Percentiles rank a stretch among this genome's conserved stretches.
phyloP scores from a whole-genome alignment of 2,329 filamentous ascomycete species.

The Cladosporium sp. region DNA sequence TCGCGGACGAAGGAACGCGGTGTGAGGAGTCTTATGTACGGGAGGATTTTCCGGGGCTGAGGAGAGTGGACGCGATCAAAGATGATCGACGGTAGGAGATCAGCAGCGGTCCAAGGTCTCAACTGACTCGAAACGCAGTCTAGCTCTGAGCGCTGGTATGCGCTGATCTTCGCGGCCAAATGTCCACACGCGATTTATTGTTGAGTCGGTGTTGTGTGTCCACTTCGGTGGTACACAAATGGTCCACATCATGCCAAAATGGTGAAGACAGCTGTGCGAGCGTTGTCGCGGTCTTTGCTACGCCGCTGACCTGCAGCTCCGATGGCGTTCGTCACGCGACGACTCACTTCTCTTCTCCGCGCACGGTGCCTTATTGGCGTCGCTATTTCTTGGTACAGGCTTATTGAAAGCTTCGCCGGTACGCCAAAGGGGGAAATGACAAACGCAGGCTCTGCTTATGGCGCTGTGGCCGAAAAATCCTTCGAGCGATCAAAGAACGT shows the following conservation, averaged over 20 bases:
- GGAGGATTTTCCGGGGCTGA: constrained; percentile 8
- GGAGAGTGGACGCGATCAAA: constrained; percentile 1
- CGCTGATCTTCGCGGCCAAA: not conserved
- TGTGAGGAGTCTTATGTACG: not conserved
- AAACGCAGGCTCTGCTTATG: too few relatives aligned
- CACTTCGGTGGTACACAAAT: not conserved
- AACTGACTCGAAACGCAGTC: not conserved
- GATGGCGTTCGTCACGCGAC: not conserved
- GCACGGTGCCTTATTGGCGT: not conserved
- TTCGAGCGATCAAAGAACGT: not conserved
- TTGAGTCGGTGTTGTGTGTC: not conserved
- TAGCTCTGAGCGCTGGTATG: not conserved
- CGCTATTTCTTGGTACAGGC: not conserved
- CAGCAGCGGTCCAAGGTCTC: not conserved
- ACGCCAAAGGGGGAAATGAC: not conserved
- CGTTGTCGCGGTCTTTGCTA: not conserved
- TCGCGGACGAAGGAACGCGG: not conserved
- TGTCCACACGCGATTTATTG: not conserved
- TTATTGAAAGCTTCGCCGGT: not conserved
- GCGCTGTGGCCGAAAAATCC: too few relatives aligned
- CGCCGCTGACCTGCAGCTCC: not conserved
- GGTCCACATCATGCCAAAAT: not conserved
- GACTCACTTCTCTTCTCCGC: not conserved
- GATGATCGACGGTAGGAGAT: constrained; percentile 1
- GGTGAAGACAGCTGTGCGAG: not conserved